These are phyloP conservation scores for Shiraia bambusicola DNA, from an alignment of 2,329 filamentous ascomycete species.

Conservation along the genomic window DNA sequence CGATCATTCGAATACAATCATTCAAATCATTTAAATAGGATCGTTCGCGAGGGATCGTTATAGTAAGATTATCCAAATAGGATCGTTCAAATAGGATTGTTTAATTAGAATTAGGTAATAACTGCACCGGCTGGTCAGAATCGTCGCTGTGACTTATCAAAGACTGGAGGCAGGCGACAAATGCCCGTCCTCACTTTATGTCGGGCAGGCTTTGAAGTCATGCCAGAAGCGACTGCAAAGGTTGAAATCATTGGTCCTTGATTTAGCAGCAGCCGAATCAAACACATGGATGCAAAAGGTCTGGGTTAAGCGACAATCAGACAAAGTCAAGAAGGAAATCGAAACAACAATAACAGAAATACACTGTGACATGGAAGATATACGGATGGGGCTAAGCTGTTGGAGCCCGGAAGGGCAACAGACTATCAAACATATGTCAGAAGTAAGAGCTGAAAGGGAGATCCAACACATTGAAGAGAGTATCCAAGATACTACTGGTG, in stretches of 20 bases:
- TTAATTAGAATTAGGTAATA: no score
- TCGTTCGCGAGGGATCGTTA: no score
- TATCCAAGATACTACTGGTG: background rate
- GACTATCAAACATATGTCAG: background rate
- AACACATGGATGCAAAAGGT: conserved; percentile 11
- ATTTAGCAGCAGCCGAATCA: conserved; percentile 9
- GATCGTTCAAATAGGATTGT: no score
- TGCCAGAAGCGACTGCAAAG: conserved; percentile 7
- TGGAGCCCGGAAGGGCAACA: conserved; percentile 6
- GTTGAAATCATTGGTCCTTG: conserved; percentile 6
- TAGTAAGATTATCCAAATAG: no score
- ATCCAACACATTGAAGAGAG: background rate
- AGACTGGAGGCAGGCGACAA: conserved; percentile 1
- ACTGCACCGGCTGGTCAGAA: conserved; percentile 6
- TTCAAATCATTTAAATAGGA: no score
- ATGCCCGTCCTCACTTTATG: conserved; percentile 3
- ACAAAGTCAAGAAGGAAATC: conserved; percentile 12
- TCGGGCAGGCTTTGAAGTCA: conserved; percentile 7
- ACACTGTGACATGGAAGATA: conserved; percentile 6
- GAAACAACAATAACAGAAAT: conserved; percentile 15
- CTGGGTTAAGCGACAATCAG: conserved; percentile 7
- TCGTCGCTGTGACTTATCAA: conserved; percentile 11
- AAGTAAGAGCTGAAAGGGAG: no score
- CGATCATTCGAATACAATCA: no score
- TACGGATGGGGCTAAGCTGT: conserved; percentile 4